A percentile compares a stretch with the other conserved stretches of the same genome.
phyloP scores from a whole-genome alignment of 176 grass and related monocot species.

The Triticum urartu region DNA sequence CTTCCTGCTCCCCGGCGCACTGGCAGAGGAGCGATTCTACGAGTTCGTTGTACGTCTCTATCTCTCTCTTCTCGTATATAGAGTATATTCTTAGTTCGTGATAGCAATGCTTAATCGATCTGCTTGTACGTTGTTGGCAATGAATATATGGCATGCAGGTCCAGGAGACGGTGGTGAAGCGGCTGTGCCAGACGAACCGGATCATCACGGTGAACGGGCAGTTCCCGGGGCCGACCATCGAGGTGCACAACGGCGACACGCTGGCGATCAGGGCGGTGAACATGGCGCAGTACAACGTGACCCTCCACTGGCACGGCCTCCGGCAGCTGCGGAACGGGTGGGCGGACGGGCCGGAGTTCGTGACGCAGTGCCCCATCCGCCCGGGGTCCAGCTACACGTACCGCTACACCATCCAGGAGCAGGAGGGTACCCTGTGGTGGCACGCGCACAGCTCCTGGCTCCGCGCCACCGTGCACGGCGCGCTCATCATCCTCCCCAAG shows the following conservation, averaged over 20 bases:
- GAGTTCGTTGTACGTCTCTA: constrained; percentile 63
- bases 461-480: constrained; percentile 80
- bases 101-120: neutral
- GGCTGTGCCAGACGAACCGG: constrained; percentile 75
- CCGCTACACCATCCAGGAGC: constrained; percentile 58
- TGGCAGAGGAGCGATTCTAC: constrained; percentile 74
- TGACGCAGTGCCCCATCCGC: constrained; percentile 81
- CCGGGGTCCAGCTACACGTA: constrained; percentile 75
- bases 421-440: constrained; percentile 94
- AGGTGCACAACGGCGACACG: constrained; percentile 67
- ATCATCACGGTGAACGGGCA: constrained; percentile 88
- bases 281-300: constrained; percentile 77
- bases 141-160: constrained; percentile 41
- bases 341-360: constrained; percentile 79
- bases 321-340: constrained; percentile 67
- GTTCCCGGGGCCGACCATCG: constrained; percentile 77
- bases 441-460: constrained; percentile 87
- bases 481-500: constrained; percentile 77
- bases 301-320: constrained; percentile 90
- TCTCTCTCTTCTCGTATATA: neutral
- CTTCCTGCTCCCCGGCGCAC: constrained; percentile 28
- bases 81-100: neutral
- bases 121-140: neutral
- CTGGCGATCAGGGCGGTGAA: constrained; percentile 80
- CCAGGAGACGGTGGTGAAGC: constrained; percentile 63